Evolutionary conservation across 257 asterid species (phyloP), one percentile per base, ranked within the genome.

Genomic region (Osmanthus fragrans): DNA sequence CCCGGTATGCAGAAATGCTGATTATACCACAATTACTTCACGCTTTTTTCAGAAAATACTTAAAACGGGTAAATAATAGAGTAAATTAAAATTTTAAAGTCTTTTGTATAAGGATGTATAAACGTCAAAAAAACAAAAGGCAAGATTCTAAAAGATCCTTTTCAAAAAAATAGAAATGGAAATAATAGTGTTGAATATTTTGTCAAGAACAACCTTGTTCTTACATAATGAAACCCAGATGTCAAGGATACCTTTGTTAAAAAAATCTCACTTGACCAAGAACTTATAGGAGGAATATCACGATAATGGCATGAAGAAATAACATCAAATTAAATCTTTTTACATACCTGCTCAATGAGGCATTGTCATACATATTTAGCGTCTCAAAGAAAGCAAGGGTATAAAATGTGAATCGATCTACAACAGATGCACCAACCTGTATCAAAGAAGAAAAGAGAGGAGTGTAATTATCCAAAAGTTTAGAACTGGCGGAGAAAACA

Each of bases 331-430:
- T 15, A 18, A 19, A 23, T 70, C 69, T 18, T 72, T 27, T 21
- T 33, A 40, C 39, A 29, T 85, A 93, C 99, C 99, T 92, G 94
- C 89, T 91, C 82, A 93, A 80, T 40, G 99, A 93, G 80, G 98
- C 97, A 81, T 96, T 93, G 86, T 83, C 94, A 77, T 92, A 92
- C 92, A 93, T 93, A 87, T 93, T 96, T 84, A 96, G 80, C 92
- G 88, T 87, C 95, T 96, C 99, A 82, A 96, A 96, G 90, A 93
- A 96, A 32, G 99, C 95, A 73, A 96, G 99, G 40, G 99, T 93
- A 80, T 93, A 89, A 84, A 85, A 93, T 67, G 98, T 96, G 85
- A 96, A 96, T 32, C 98, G 91, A 75, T 96, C 99, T 73, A 96
- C 96, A 79, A 93, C 99, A 85, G 98, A 96, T 73, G 93, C 95